These are phyloP conservation scores for Coix lacrymajobi DNA, from an alignment of 176 grass and related monocot species.

Conservation along the genomic window DNA sequence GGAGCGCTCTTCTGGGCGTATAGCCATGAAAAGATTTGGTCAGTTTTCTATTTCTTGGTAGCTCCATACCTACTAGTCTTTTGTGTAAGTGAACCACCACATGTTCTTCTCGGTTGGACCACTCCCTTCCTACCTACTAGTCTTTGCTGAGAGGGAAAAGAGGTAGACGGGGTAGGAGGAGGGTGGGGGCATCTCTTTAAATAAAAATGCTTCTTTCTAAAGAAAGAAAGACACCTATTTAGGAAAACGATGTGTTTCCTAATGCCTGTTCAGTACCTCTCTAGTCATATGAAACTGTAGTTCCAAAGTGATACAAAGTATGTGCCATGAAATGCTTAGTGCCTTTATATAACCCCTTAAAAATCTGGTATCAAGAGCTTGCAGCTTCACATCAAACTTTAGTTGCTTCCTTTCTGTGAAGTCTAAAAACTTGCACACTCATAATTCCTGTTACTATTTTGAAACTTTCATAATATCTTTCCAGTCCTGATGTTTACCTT, in stretches of 20 bases:
- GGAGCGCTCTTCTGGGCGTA: slow-evolving; percentile 89
- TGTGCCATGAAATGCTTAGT: neutral
- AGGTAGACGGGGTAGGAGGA: neutral
- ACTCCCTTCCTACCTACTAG: neutral
- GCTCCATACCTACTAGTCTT: neutral
- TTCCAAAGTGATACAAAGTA: neutral
- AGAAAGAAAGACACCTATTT: slow-evolving; percentile 3
- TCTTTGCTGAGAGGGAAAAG: neutral
- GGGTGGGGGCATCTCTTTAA: neutral
- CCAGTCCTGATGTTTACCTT: neutral
- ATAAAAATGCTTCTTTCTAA: neutral
- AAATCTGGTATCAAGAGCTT: neutral
- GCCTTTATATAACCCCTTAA: neutral
- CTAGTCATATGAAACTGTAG: neutral
- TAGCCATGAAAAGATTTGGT: slow-evolving; percentile 98
- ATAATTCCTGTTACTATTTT: neutral
- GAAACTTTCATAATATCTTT: neutral
- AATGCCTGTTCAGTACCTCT: neutral
- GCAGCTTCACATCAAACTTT: neutral
- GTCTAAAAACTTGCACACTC: neutral
- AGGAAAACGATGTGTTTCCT: slow-evolving; percentile 4
- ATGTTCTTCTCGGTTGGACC: neutral
- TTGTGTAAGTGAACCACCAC: neutral
- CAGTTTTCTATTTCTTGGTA: slow-evolving; percentile 24
- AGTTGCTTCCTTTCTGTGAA: neutral